Evolutionary conservation across 768 basidiomycete genomes (phyloP), one percentile per base, ranked within the genome.

Genomic region (Megacollybia marginata): DNA sequence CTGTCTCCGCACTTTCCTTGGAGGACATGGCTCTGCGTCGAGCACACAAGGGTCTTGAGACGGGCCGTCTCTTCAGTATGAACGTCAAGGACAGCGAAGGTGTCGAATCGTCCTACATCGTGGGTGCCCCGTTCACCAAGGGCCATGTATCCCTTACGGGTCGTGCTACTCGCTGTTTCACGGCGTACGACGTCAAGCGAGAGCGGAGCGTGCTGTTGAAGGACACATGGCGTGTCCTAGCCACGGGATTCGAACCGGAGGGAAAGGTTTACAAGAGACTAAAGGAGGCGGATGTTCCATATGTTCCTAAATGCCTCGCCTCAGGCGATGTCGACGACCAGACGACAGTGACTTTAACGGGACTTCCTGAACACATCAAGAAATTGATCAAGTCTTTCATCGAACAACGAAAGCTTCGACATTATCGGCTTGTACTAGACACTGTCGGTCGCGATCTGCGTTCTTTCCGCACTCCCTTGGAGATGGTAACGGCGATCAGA

Each of bases 271-370:
- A 64, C 18, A 33, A 44, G 13, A 12, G 35, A 4, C 53, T 65
- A 5, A 32, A 50, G 20, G 18, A 47, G 1, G 13, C 12, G 10
- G 31, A 46, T 2, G 57, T 66, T 19, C 33, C 47, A 15, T 33
- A 62, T 23, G 52, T 70, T 23, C 63, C 67, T 0, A 42, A 34
- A 16, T 46, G 65, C 16, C 33, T 62, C 9, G 59, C 57, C 31
- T 69, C 64, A 2, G 62, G 58, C 20, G 68, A 72, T 48, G 35
- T 70, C 6, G 23, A 28, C 23, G 23, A 28, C 6, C 23, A 28
- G 23, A 28, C 23, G 23, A 28, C 23, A 28, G 4, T 28, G 6
- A 28, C 23, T 28, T 28, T 28, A 28, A 28, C 23, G 23, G 23
- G 23, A 28, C 23, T 28, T 28, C 23, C 23, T 28, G 23, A 28